Evolutionary conservation across 2,329 filamentous ascomycete species (phyloP).

Genomic region (Aureobasidium sp.): DNA sequence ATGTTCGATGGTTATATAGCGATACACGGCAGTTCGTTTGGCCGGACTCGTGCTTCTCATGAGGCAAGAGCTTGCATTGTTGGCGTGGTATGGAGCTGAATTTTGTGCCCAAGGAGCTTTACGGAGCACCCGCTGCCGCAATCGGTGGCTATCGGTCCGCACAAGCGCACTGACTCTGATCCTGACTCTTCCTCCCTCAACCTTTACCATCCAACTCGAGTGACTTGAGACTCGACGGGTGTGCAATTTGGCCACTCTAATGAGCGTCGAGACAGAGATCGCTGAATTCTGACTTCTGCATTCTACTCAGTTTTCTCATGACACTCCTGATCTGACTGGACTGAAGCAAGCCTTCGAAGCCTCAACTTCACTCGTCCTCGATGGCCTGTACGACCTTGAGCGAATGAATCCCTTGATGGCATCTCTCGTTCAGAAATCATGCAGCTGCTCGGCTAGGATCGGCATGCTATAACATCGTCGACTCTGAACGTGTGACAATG

Average conservation of each 20-base stretch:
- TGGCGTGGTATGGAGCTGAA: background rate
- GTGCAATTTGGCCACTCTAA: background rate
- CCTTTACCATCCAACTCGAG: background rate
- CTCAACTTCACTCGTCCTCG: background rate
- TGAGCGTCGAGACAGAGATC: background rate
- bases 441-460: background rate
- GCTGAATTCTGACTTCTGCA: background rate
- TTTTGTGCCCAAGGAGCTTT: background rate
- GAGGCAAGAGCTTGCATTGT: background rate
- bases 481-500: background rate
- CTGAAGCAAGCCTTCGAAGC: background rate
- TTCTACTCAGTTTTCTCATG: background rate
- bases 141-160: conserved; percentile 12
- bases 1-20: background rate
- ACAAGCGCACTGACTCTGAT: background rate
- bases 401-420: background rate
- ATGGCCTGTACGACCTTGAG: background rate
- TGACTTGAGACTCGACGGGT: background rate
- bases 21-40: background rate
- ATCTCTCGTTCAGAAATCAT: background rate
- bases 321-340: background rate
- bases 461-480: background rate
- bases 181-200: background rate
- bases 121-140: conserved; percentile 8
- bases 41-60: background rate